Evolutionary conservation across 164 flowering plant genomes (phyloP).

Genomic region (Umbilicus rupestris): DNA sequence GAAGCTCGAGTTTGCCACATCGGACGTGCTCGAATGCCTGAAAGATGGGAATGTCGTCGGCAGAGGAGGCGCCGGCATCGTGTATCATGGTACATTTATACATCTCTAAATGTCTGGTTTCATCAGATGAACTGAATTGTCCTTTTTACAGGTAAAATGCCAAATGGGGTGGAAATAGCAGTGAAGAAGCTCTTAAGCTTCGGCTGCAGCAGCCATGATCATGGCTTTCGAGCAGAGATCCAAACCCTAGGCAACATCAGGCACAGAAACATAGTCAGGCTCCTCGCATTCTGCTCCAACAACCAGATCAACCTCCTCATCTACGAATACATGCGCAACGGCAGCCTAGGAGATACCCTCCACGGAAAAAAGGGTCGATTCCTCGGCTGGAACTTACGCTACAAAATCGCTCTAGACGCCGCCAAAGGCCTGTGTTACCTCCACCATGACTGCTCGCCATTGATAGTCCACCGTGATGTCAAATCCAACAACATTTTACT

Average conservation of each 20-base stretch:
- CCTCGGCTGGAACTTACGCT: conserved; percentile 53
- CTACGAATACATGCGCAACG: conserved; percentile 74
- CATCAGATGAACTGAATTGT: neutral
- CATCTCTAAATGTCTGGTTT: too few species aligned
- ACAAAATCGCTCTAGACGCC: conserved; percentile 56
- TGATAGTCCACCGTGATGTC: conserved; percentile 64
- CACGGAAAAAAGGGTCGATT: conserved; percentile 49
- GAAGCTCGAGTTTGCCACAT: conserved; percentile 49
- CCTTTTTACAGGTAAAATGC: conserved; percentile 27
- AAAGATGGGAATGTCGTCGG: conserved; percentile 83
- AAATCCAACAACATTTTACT: conserved; percentile 71
- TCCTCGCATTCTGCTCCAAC: conserved; percentile 79
- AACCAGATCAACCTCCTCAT: conserved; percentile 52
- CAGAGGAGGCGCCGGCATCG: conserved; percentile 85
- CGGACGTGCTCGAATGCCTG: conserved; percentile 66
- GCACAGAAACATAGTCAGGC: conserved; percentile 78
- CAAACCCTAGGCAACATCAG: conserved; percentile 76
- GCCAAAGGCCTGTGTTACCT: conserved; percentile 67
- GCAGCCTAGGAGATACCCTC: conserved; percentile 64
- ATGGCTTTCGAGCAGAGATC: conserved; percentile 77
- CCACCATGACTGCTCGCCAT: conserved; percentile 66
- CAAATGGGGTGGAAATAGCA: conserved; percentile 68
- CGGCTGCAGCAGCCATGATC: conserved; percentile 49
- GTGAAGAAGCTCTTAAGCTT: conserved; percentile 61
- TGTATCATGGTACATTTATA: conserved; percentile 59